Evolutionary conservation across 2,329 filamentous ascomycete genomes (phyloP).

Genomic region (Coleophoma cylindrospora): DNA sequence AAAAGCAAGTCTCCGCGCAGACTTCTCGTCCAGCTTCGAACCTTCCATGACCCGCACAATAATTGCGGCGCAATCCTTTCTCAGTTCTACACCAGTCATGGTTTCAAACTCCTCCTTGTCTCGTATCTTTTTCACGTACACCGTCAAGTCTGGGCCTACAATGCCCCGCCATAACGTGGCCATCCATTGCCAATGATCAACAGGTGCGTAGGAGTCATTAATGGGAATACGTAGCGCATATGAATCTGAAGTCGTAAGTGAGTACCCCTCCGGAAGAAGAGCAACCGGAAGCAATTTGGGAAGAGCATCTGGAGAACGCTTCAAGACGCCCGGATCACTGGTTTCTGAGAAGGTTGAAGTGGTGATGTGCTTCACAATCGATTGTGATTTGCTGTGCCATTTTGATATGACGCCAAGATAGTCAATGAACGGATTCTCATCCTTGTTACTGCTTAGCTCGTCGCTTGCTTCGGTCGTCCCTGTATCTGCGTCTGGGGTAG

Average conservation of each 20-base stretch:
- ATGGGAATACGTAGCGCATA: slow-evolving; percentile 73
- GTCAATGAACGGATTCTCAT: slow-evolving; percentile 40
- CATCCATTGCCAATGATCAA: slow-evolving; percentile 98
- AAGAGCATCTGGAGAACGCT: neutral
- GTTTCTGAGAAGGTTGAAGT: slow-evolving; percentile 12
- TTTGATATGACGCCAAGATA: slow-evolving; percentile 64
- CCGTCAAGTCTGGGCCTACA: slow-evolving; percentile 72
- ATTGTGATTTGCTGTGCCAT: slow-evolving; percentile 72
- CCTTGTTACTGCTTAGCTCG: slow-evolving; percentile 8
- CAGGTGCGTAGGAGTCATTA: slow-evolving; percentile 68
- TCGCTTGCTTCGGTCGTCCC: slow-evolving; percentile 14
- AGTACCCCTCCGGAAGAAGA: slow-evolving; percentile 72
- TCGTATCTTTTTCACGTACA: slow-evolving; percentile 50
- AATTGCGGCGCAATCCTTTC: slow-evolving; percentile 44
- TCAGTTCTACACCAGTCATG: slow-evolving; percentile 48
- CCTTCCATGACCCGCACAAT: slow-evolving; percentile 40
- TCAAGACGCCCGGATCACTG: neutral
- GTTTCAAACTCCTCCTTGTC: slow-evolving; percentile 30
- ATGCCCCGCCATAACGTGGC: slow-evolving; percentile 89
- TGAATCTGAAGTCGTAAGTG: slow-evolving; percentile 70
- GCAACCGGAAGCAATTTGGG: slow-evolving; percentile 56
- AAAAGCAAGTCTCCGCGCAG: slow-evolving; percentile 72
- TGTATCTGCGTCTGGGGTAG: slow-evolving; percentile 3
- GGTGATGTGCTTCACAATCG: slow-evolving; percentile 59
- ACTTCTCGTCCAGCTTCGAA: slow-evolving; percentile 57